A percentile compares a stretch with the other conserved stretches of the same genome.
phyloP scores from a whole-genome alignment of 1,139 yeast species.

The Blastobotrys ciferrii region DNA sequence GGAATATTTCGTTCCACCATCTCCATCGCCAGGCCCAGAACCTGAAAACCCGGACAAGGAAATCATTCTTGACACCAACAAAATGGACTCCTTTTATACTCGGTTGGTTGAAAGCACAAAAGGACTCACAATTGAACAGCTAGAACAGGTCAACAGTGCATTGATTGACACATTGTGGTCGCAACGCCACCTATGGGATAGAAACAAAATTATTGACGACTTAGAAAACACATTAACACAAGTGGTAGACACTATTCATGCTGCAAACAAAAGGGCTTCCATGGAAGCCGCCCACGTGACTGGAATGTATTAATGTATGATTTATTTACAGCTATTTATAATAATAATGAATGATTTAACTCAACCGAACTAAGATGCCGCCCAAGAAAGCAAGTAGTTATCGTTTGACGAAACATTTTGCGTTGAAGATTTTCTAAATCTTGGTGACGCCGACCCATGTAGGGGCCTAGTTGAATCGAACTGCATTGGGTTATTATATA shows the following conservation, averaged over 20 bases:
- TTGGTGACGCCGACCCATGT: too few species aligned
- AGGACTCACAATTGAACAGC: constrained; percentile 58
- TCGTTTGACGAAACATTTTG: too few species aligned
- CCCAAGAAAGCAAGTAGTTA: too few species aligned
- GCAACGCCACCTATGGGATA: constrained; percentile 65
- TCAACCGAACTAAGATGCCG: too few species aligned
- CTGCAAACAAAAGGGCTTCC: constrained; percentile 15
- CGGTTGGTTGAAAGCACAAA: constrained; percentile 44
- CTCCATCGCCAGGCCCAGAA: constrained; percentile 9
- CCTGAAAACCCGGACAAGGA: constrained; percentile 19
- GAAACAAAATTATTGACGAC: constrained; percentile 39
- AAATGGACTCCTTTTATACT: constrained; percentile 32
- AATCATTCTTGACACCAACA: constrained; percentile 37
- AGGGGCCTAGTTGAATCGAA: too few species aligned
- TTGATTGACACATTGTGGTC: constrained; percentile 76
- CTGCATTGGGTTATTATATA: too few species aligned
- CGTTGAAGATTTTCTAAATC: too few species aligned
- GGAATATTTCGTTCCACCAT: constrained; percentile 6
- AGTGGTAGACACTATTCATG: constrained; percentile 13
- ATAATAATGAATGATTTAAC: background rate
- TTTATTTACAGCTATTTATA: constrained; percentile 11
- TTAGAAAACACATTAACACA: constrained; percentile 21
- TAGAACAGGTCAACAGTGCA: constrained; percentile 72
- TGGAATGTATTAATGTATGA: constrained; percentile 7
- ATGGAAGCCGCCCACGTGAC: constrained; percentile 8